A percentile compares a stretch with the other conserved stretches of the same genome.
Conservation (phyloP, 805 yeast species). For the Cyberlindnera mrakii region DNA sequence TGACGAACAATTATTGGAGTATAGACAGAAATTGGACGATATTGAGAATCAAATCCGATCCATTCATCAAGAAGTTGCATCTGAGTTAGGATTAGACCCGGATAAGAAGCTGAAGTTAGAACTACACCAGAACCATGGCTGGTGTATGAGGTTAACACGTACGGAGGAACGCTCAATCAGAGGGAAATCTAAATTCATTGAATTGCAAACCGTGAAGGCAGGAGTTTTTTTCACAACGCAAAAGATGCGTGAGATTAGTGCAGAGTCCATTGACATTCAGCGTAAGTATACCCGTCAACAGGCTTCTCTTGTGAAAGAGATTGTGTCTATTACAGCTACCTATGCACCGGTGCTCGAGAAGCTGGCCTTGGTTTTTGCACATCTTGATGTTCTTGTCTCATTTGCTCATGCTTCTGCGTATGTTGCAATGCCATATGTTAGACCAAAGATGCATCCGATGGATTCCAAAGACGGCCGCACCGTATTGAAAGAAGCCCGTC, state of each 20-base stretch:
- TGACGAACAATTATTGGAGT: conserved; percentile 64
- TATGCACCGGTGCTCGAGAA: conserved; percentile 74
- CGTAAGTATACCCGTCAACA: conserved; percentile 72
- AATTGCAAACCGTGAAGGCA: conserved; percentile 87
- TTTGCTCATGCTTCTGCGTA: conserved; percentile 81
- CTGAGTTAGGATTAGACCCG: conserved; percentile 71
- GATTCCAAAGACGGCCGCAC: conserved; percentile 40
- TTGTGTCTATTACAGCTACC: conserved; percentile 72
- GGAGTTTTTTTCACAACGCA: conserved; percentile 88
- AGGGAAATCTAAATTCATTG: conserved; percentile 52
- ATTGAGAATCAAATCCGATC: conserved; percentile 49
- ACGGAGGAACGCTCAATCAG: conserved; percentile 80
- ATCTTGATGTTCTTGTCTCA: conserved; percentile 75
- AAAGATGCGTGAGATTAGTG: conserved; percentile 53
- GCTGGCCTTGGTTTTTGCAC: conserved; percentile 57
- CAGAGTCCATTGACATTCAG: conserved; percentile 51
- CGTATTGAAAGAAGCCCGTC: conserved; percentile 70
- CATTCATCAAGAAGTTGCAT: conserved; percentile 60
- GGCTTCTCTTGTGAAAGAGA: conserved; percentile 72
- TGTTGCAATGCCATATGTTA: conserved; percentile 77
- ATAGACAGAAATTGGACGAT: conserved; percentile 51
- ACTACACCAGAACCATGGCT: conserved; percentile 81
- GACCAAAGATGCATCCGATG: conserved; percentile 63
- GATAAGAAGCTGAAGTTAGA: conserved; percentile 89
- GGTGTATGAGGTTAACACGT: conserved; percentile 92